A percentile compares a stretch with the other conserved stretches of the same genome.
These are phyloP conservation scores for Ustilago hordei DNA, from an alignment of 1,284 basidiomycete species.

Conservation along the genomic window DNA sequence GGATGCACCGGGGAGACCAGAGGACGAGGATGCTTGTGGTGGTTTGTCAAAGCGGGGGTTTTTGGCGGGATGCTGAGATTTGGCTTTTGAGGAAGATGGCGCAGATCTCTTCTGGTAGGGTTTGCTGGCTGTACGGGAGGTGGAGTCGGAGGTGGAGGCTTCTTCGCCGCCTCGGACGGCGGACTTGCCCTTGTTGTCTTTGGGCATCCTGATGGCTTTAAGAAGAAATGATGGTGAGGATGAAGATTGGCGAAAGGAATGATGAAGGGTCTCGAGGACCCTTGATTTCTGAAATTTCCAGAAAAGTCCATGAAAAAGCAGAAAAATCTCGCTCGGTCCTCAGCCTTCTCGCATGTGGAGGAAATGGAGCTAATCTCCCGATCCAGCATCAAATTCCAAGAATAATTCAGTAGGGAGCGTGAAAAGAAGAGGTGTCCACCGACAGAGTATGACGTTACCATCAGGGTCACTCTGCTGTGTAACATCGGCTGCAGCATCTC, in stretches of 20 bases:
- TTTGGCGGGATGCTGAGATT: constrained; percentile 24
- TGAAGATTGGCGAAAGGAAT: neutral
- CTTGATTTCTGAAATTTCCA: neutral
- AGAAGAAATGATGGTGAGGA: neutral
- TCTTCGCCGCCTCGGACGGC: constrained; percentile 16
- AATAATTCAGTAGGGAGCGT: no score
- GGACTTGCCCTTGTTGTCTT: constrained; percentile 29
- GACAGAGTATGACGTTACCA: constrained; percentile 1
- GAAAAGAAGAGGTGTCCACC: neutral
- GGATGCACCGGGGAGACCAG: constrained; percentile 35
- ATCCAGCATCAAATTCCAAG: neutral
- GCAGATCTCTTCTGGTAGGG: constrained; percentile 28
- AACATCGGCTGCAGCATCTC: neutral
- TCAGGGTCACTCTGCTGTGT: neutral
- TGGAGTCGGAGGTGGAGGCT: constrained; percentile 1
- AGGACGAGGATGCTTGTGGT: constrained; percentile 3
- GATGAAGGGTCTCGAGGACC: neutral
- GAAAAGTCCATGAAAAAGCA: neutral
- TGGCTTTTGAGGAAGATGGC: constrained; percentile 18
- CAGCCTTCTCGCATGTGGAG: neutral
- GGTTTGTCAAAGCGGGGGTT: constrained; percentile 33
- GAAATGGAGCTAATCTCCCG: neutral
- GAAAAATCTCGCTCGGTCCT: neutral
- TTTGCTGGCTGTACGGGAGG: neutral
- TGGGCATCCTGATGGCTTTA: constrained; percentile 19